Evolutionary conservation across 169 alveolate genomes (phyloP).

Genomic region (Cryptosporidium canis): DNA sequence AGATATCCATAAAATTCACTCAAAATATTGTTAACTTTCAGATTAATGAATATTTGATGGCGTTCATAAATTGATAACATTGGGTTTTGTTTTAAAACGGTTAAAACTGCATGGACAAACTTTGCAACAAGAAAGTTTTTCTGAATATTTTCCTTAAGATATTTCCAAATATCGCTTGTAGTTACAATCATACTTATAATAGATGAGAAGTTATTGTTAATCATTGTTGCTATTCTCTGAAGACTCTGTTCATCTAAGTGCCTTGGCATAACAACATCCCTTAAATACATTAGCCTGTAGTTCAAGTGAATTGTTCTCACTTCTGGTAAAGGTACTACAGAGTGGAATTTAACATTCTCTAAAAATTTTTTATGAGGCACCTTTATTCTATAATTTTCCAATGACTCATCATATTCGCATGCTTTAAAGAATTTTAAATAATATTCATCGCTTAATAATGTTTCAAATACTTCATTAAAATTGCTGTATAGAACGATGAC

Average conservation of each 20-base stretch:
- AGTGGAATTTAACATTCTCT: conserved; percentile 63
- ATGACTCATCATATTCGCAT: conserved; percentile 65
- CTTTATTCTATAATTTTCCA: conserved; percentile 42
- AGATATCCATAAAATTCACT: conserved; percentile 48
- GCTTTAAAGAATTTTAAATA: conserved; percentile 57
- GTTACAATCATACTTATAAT: conserved; percentile 77
- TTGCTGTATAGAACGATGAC: conserved; percentile 40
- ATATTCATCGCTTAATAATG: conserved; percentile 53
- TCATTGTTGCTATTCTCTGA: conserved; percentile 76
- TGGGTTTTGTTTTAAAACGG: conserved; percentile 63
- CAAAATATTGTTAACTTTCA: conserved; percentile 41
- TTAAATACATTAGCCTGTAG: conserved; percentile 79
- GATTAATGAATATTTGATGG: conserved; percentile 41
- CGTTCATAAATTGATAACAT: conserved; percentile 63
- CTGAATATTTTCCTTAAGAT: conserved; percentile 47
- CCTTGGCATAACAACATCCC: conserved; percentile 82
- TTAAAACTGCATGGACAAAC: conserved; percentile 57
- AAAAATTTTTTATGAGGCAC: conserved; percentile 36
- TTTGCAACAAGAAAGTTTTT: conserved; percentile 68
- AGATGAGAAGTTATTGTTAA: conserved; percentile 78
- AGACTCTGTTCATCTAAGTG: conserved; percentile 81
- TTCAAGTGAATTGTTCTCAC: conserved; percentile 55
- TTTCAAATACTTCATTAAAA: conserved; percentile 54
- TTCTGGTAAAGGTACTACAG: conserved; percentile 67
- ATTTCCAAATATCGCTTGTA: conserved; percentile 65